Percentiles rank a stretch among this genome's conserved stretches.
Conservation (phyloP, 169 alveolate species). For the Cryptosporidium sp. region DNA sequence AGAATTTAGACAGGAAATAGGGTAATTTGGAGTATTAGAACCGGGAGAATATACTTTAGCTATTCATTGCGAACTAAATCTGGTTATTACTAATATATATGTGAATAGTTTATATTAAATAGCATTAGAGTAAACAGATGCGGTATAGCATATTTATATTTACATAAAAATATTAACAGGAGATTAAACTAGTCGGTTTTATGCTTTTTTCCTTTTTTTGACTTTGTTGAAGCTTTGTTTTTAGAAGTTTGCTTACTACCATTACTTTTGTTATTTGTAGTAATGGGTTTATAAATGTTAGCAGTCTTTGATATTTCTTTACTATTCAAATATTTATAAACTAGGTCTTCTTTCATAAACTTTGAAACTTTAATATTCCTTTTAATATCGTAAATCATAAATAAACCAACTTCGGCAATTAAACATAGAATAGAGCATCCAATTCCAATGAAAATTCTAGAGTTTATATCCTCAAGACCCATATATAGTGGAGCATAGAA, state of each 20-base stretch:
- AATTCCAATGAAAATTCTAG: slow-evolving; percentile 59
- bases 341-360: slow-evolving; percentile 20
- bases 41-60: no score
- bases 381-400: slow-evolving; percentile 58
- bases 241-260: background rate
- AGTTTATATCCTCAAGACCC: slow-evolving; percentile 44
- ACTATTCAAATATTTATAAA: slow-evolving; percentile 23
- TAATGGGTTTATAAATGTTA: background rate
- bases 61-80: no score
- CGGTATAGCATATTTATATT: background rate
- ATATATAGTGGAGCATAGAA: slow-evolving; percentile 66
- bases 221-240: background rate
- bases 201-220: slow-evolving; percentile 38
- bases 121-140: background rate
- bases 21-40: background rate
- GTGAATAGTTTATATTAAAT: background rate
- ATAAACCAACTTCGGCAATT: slow-evolving; percentile 55
- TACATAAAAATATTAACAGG: no score
- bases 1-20: background rate
- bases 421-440: slow-evolving; percentile 64
- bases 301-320: background rate
- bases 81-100: no score
- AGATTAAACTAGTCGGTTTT: slow-evolving; percentile 11
- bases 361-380: slow-evolving; percentile 59
- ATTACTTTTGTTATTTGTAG: background rate